Base-by-base conservation (phyloP, 345 rosid species). In the Chamaenerion angustifolium region DNA sequence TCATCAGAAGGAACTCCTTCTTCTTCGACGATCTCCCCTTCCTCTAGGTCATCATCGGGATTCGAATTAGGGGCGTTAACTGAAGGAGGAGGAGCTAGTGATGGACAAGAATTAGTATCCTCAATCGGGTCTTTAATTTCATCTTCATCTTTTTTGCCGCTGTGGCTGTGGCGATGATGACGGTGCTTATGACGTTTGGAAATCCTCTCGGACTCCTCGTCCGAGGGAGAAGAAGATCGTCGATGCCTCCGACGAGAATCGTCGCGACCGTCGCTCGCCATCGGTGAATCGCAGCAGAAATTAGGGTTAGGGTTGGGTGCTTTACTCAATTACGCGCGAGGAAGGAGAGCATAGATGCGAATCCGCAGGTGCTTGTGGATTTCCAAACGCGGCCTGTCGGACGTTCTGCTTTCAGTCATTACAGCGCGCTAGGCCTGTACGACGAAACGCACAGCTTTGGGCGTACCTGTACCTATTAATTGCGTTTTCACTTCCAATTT, bases 11-110 rank as follows among this genome's bases (percentile, higher is more conserved):
- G 68, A 15, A 58, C 0, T 15, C 53, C 66, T 4, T 62, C 80
- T 54, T 93, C 98, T 2, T 88, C 96, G 11, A 85, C 78, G 73
- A 93, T 93, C 76, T 93, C 99, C 27, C 99, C 99, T 60, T 93
- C 99, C 76, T 93, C 99, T 49, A 93, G 70, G 43, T 88, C 96
- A 48, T 88, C 85, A 58, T 72, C 87, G 55, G 58, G 45, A 48
- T 57, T 48, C 51, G 59, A 54, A 57, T 21, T 19, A 8, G 63
- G 40, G 15, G 12, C 12, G 61, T 52, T 40, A 46, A 58, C 51
- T 44, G 48, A 44, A 15, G 55, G 52, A 46, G 60, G 52, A 47
- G 63, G 40, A 66, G 48, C 58, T 47, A 52, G 57, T 25, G 68
- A 57, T 47, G 64, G 42, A 60, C 63, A 45, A 47, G 57, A 37